Percentiles rank a stretch among this genome's conserved stretches.
phyloP scores from a whole-genome alignment of 352 stramenopile genomes.

The Phytophthora cryptogea region DNA sequence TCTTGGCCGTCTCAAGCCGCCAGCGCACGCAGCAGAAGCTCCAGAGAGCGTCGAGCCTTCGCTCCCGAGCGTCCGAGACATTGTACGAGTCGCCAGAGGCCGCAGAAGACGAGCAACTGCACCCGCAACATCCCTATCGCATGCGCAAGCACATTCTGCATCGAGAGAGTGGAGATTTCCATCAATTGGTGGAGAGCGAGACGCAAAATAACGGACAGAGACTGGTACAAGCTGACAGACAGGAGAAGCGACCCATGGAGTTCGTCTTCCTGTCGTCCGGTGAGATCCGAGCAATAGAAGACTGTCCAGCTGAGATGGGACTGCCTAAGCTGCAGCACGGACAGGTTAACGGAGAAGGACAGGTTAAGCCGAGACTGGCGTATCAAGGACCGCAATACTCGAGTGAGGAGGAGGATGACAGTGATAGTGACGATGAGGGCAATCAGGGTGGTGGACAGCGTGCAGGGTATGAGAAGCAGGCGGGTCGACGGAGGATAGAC shows the following conservation, averaged over 20 bases:
- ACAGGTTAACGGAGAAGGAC: not conserved
- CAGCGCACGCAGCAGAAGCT: slow-evolving; percentile 13
- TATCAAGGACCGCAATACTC: slow-evolving; percentile 6
- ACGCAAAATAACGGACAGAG: not conserved
- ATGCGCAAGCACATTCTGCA: slow-evolving; percentile 38
- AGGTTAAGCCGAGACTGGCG: slow-evolving; percentile 8
- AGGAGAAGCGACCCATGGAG: slow-evolving; percentile 47
- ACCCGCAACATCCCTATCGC: slow-evolving; percentile 46
- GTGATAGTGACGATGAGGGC: not conserved
- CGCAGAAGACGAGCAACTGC: slow-evolving; percentile 37
- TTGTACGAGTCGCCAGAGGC: not conserved
- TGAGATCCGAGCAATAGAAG: slow-evolving; percentile 61
- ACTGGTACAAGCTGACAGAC: not conserved
- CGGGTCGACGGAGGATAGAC: not conserved
- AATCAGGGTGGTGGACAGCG: not conserved
- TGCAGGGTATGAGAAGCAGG: not conserved
- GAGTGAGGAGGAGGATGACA: slow-evolving; percentile 10
- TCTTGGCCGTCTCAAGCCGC: slow-evolving; percentile 29
- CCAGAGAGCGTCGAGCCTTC: not conserved
- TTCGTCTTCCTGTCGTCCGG: slow-evolving; percentile 65
- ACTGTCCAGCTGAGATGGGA: slow-evolving; percentile 52
- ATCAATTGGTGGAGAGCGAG: not conserved
- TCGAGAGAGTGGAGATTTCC: slow-evolving; percentile 14
- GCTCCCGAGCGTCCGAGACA: not conserved
- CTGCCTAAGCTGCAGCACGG: slow-evolving; percentile 34